Conservation (phyloP, 495 filamentous ascomycete genomes). For the Pyrenopolyporus hunteri region DNA sequence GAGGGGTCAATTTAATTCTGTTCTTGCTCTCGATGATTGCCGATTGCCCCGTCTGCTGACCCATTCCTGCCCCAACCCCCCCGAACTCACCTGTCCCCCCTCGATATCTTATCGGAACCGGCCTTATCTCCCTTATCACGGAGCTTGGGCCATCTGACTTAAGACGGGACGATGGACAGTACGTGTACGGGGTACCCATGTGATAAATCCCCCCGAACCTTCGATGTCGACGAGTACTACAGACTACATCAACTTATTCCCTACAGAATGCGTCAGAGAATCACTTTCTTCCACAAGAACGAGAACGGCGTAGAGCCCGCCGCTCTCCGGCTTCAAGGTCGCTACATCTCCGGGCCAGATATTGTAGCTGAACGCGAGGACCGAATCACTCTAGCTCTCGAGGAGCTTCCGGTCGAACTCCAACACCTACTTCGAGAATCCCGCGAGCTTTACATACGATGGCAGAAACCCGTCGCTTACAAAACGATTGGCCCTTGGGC, state of each 20-base stretch:
- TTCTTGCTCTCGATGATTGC: too few species aligned
- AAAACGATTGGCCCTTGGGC: constrained; percentile 69
- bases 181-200: constrained; percentile 21
- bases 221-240: constrained; percentile 20
- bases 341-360: constrained; percentile 59
- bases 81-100: too few species aligned
- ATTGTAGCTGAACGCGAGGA: constrained; percentile 78
- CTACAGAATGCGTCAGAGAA: constrained; percentile 77
- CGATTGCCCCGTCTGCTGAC: constrained; percentile 2
- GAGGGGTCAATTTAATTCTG: not conserved
- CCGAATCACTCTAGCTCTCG: constrained; percentile 71
- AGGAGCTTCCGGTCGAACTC: constrained; percentile 76
- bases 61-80: too few species aligned
- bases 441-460: constrained; percentile 81
- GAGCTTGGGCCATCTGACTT: not conserved
- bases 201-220: constrained; percentile 28
- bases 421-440: constrained; percentile 65
- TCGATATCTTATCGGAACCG: constrained; percentile 7
- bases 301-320: constrained; percentile 66
- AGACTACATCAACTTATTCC: constrained; percentile 15
- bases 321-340: constrained; percentile 57
- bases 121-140: not conserved
- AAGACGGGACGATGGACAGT: not conserved
- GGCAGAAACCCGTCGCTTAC: constrained; percentile 66
- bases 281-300: constrained; percentile 75